Evolutionary conservation across 352 stramenopile genomes (phyloP).

Genomic region (Halophytophthora polymorphica): DNA sequence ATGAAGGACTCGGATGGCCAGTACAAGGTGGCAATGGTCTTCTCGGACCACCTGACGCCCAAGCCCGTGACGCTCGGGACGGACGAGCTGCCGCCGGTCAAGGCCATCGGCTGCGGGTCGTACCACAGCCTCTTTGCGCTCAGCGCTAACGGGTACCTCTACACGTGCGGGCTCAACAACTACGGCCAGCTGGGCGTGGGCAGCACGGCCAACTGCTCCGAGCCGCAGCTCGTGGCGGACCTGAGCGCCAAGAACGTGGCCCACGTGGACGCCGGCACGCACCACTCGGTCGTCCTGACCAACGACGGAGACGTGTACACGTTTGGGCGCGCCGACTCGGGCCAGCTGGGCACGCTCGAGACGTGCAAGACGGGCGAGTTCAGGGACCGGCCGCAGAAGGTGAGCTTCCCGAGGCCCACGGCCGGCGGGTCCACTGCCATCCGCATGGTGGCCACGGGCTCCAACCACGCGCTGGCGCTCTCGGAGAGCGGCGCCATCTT

Average conservation of each 20-base stretch:
- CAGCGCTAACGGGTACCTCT: constrained; percentile 78
- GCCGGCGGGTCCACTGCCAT: constrained; percentile 26
- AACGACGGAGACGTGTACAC: constrained; percentile 86
- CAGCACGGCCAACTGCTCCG: constrained; percentile 66
- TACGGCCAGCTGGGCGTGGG: constrained; percentile 97
- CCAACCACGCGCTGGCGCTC: constrained; percentile 86
- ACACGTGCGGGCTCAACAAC: constrained; percentile 93
- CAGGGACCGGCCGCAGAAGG: constrained; percentile 74
- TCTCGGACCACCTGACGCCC: constrained; percentile 75
- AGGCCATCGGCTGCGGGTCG: constrained; percentile 85
- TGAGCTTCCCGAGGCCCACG: constrained; percentile 40
- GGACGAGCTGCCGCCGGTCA: constrained; percentile 48
- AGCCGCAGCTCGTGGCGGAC: constrained; percentile 74
- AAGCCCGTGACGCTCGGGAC: constrained; percentile 59
- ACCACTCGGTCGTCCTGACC: constrained; percentile 92
- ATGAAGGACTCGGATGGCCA: constrained; percentile 69
- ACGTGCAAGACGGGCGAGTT: constrained; percentile 73
- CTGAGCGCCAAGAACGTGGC: constrained; percentile 61
- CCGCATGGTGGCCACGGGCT: constrained; percentile 64
- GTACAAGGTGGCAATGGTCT: constrained; percentile 79
- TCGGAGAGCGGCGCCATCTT: constrained; percentile 76
- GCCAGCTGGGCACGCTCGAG: constrained; percentile 88
- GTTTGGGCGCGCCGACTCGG: constrained; percentile 93
- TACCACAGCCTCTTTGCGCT: constrained; percentile 84
- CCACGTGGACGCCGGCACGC: constrained; percentile 85